Evolutionary conservation across 352 stramenopile species (phyloP), one percentile per base, ranked within the genome.

Genomic region (Lagenidium giganteum): DNA sequence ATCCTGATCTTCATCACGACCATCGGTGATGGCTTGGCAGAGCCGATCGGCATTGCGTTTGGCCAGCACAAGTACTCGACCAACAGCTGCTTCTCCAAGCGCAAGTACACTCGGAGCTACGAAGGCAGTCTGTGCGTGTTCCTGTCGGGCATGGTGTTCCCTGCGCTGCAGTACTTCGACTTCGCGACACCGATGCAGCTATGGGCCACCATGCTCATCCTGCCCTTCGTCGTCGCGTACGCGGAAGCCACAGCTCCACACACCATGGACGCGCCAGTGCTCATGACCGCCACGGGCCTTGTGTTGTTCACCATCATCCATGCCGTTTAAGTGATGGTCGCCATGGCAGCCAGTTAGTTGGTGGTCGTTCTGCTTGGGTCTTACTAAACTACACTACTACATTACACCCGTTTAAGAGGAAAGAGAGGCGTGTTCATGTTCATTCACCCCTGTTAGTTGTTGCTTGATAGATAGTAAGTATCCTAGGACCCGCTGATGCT

Each of bases 251-350:
- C 79, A 28, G 74, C 82, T 13, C 82, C 82, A 9, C 82, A 94
- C 39, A 92, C 82, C 27, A 92, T 94, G 79, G 82, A 94, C 54
- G 76, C 82, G 28, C 82, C 82, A 2, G 82, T 92, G 45, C 67
- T 94, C 42, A 94, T 94, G 82, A 67, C 61, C 26, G 78, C 70
- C n/a, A 79, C 72, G 14, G 82, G 82, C 3, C 57, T 80, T 34
- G 73, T 92, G 57, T 66, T 94, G 22, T 92, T 88, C 64, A 66
- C 65, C 17, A 72, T 92, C 62, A 90, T 85, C 48, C 70, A 85
- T 44, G 52, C 84, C 36, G 64, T 90, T 49, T 87, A 73, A 55
- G n/a, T n/a, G n/a, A n/a, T n/a, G n/a, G n/a, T n/a, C n/a, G n/a
- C n/a, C n/a, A n/a, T n/a, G n/a, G n/a, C n/a, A n/a, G n/a, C n/a